Evolutionary conservation across 1,284 basidiomycete species (phyloP), one percentile per base, ranked within the genome.

Genomic region (Macrocystidia cucumis): DNA sequence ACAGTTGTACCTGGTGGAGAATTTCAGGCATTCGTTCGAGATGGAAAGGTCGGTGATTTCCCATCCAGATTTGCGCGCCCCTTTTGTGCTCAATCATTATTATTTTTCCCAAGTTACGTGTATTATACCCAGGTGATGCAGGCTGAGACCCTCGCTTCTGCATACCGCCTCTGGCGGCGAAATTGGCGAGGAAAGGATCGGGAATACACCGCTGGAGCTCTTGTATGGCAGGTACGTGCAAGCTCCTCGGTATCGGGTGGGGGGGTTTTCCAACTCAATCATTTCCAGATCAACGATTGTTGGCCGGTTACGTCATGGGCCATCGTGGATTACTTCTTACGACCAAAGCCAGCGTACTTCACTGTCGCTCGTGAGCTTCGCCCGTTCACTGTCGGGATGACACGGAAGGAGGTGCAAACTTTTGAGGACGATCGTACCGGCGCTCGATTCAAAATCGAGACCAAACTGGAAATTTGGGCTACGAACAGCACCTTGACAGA

Each of bases 41-140:
- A 85, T 91, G 64, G 82, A 89, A 51, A 85, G 78, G 79, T 76
- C 46, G 13, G 46, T 22, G 29, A 24, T 14, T 29, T 39, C 30
- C 13, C 16, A 37, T n/a, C n/a, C n/a, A n/a, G n/a, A n/a, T n/a
- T n/a, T n/a, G n/a, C 32, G 16, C 25, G 23, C 36, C 5, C 16
- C 17, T 20, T 29, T 28, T 14, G 3, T 25, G 20, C 32, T n/a
- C 40, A 9, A 50, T 28, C 25, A 26, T 14, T 35, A 29, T 34
- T 25, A 16, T 27, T 14, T 20, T 12, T n/a, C 26, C 37, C 35
- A 32, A 78, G 78, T 51, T 87, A 87, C 55, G 67, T 81, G 5
- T 90, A 84, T 57, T 84, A 83, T 47, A 87, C 87, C 3, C 86
- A 89, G 55, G 60, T 84, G 28, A 87, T 90, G 81, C 86, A 91